phyloP scores from a whole-genome alignment of 2,329 filamentous ascomycete genomes.

The Xylariales sp. region DNA sequence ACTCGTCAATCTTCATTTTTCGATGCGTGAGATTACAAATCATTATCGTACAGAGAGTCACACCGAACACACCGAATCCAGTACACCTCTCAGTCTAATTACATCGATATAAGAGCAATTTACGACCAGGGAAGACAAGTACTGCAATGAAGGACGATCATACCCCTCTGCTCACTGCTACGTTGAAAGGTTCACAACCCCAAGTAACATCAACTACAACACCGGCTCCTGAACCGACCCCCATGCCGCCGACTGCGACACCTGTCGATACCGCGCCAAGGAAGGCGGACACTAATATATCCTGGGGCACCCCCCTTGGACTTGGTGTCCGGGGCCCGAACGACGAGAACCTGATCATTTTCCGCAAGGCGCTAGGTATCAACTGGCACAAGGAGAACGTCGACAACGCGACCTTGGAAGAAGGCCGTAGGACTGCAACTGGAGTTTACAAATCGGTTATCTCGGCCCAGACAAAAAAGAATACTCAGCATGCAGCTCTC shows the following conservation, averaged over 20 bases:
- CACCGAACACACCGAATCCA: too few species aligned
- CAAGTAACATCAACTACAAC: background rate
- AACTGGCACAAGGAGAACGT: constrained; percentile 22
- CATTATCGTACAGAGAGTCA: too few species aligned
- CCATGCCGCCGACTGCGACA: background rate
- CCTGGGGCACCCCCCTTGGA: constrained; percentile 33
- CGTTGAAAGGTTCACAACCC: background rate
- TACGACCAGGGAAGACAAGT: too few species aligned
- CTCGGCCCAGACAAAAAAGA: constrained; percentile 25
- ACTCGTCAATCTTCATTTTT: too few species aligned
- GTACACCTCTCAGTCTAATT: too few species aligned
- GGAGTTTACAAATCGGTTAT: constrained; percentile 39
- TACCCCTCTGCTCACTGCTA: background rate
- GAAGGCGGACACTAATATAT: constrained; percentile 25
- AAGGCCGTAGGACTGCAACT: constrained; percentile 27
- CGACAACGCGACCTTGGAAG: constrained; percentile 26
- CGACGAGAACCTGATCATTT: constrained; percentile 37
- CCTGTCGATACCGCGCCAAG: background rate
- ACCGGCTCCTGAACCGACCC: background rate
- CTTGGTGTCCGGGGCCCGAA: constrained; percentile 28
- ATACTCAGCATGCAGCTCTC: constrained; percentile 29
- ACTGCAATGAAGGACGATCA: background rate
- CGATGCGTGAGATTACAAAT: too few species aligned
- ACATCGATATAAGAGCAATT: too few species aligned
- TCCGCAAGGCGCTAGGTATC: constrained; percentile 40